Evolutionary conservation across 2,329 filamentous ascomycete genomes (phyloP).

Genomic region (Ophiosphaerella narmari): DNA sequence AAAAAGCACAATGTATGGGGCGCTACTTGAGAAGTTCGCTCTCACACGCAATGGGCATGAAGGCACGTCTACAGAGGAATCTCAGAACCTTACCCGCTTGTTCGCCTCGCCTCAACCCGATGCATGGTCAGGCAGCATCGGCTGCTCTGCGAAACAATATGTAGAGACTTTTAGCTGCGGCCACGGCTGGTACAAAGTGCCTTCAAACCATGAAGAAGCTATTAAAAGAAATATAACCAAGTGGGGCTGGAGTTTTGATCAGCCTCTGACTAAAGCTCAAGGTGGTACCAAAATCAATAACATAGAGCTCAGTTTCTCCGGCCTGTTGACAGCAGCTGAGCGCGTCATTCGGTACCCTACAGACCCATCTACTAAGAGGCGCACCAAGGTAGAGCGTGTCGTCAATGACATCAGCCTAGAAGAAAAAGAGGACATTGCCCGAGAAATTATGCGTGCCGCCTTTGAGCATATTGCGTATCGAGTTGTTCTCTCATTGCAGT

Average conservation of each 20-base stretch:
- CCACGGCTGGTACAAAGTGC: slow-evolving; percentile 62
- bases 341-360: slow-evolving; percentile 55
- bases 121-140: background rate
- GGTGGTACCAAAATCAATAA: slow-evolving; percentile 39
- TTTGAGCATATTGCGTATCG: slow-evolving; percentile 87
- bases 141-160: slow-evolving; percentile 28
- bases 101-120: background rate
- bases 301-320: slow-evolving; percentile 63
- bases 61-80: background rate
- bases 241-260: slow-evolving; percentile 71
- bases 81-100: background rate
- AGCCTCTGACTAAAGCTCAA: slow-evolving; percentile 64
- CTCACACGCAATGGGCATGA: slow-evolving; percentile 51
- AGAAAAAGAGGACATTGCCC: slow-evolving; percentile 72
- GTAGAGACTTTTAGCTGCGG: slow-evolving; percentile 11
- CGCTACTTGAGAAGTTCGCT: slow-evolving; percentile 80
- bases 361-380: slow-evolving; percentile 31
- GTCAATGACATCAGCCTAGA: slow-evolving; percentile 52
- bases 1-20: slow-evolving; percentile 77
- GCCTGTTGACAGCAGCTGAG: slow-evolving; percentile 68
- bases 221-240: slow-evolving; percentile 51
- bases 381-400: slow-evolving; percentile 36
- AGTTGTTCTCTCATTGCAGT: slow-evolving; percentile 69
- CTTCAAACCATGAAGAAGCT: slow-evolving; percentile 63
- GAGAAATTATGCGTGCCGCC: slow-evolving; percentile 74